phyloP scores from a whole-genome alignment of 495 filamentous ascomycete genomes.

The Penicillium malachiteum region DNA sequence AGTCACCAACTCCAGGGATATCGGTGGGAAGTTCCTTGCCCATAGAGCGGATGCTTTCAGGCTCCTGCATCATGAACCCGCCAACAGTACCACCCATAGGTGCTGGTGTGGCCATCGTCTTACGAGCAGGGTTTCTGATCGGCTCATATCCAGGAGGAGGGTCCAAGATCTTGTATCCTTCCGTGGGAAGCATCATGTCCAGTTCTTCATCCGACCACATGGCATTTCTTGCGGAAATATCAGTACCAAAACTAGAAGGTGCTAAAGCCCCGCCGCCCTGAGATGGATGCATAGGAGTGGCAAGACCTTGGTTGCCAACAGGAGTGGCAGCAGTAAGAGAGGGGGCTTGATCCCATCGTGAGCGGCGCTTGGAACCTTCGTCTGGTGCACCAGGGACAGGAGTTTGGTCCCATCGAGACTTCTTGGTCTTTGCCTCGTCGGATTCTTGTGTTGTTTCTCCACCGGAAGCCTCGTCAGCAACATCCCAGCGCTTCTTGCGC shows the following conservation, averaged over 20 bases:
- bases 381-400: constrained; percentile 58
- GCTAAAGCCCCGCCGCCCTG: constrained; percentile 57
- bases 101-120: constrained; percentile 73
- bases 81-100: constrained; percentile 62
- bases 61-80: constrained; percentile 98
- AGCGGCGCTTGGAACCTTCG: constrained; percentile 65
- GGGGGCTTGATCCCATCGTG: constrained; percentile 88
- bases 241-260: constrained; percentile 70
- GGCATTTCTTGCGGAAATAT: constrained; percentile 75
- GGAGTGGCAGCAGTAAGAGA: constrained; percentile 65
- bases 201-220: constrained; percentile 90
- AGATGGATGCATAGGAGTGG: constrained; percentile 83
- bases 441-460: constrained; percentile 40
- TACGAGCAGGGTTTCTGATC: constrained; percentile 72
- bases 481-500: constrained; percentile 94
- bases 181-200: constrained; percentile 82
- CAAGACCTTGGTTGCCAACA: constrained; percentile 74
- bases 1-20: constrained; percentile 94
- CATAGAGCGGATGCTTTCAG: constrained; percentile 72
- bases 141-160: constrained; percentile 91
- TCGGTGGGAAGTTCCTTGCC: constrained; percentile 94
- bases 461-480: constrained; percentile 50
- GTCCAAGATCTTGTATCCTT: constrained; percentile 92
- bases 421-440: constrained; percentile 62
- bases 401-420: constrained; percentile 89